Percentiles rank a stretch among this genome's conserved stretches.
phyloP scores from a whole-genome alignment of 1,284 basidiomycete genomes.

The Boletus semigastroideus region DNA sequence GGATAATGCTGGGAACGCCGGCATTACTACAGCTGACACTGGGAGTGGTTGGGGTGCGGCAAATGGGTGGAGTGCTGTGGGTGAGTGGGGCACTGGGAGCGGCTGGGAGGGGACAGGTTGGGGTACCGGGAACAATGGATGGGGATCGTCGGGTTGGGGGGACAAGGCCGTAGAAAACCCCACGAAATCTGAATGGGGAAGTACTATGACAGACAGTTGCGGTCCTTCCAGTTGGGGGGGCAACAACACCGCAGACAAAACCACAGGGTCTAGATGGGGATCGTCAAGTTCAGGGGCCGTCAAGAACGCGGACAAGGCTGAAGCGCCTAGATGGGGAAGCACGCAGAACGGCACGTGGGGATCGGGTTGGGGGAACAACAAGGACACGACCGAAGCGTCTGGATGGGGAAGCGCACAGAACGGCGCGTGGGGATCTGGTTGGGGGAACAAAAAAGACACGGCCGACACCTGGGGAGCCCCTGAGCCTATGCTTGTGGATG shows the following conservation, averaged over 20 bases:
- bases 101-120: slow-evolving; percentile 9
- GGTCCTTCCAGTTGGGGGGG: slow-evolving; percentile 8
- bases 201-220: neutral
- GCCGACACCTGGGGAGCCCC: slow-evolving; percentile 1
- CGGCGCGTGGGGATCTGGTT: slow-evolving; percentile 6
- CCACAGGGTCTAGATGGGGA: slow-evolving; percentile 5
- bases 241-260: neutral
- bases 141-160: slow-evolving; percentile 9
- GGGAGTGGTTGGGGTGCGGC: slow-evolving; percentile 8
- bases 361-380: slow-evolving; percentile 1
- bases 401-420: slow-evolving; percentile 3
- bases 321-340: slow-evolving; percentile 8
- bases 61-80: slow-evolving; percentile 1
- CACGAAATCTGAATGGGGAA: slow-evolving; percentile 9
- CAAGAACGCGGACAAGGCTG: slow-evolving; percentile 1
- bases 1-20: neutral
- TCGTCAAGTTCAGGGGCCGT: slow-evolving; percentile 5
- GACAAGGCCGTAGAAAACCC: neutral
- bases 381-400: slow-evolving; percentile 1
- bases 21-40: neutral
- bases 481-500: slow-evolving; percentile 10
- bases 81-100: slow-evolving; percentile 1
- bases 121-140: neutral
- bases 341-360: slow-evolving; percentile 6
- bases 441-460: slow-evolving; percentile 3